These are phyloP conservation scores for Pseudonitzschia delicatissima DNA, from an alignment of 108 stramenopile genomes.

Conservation along the genomic window DNA sequence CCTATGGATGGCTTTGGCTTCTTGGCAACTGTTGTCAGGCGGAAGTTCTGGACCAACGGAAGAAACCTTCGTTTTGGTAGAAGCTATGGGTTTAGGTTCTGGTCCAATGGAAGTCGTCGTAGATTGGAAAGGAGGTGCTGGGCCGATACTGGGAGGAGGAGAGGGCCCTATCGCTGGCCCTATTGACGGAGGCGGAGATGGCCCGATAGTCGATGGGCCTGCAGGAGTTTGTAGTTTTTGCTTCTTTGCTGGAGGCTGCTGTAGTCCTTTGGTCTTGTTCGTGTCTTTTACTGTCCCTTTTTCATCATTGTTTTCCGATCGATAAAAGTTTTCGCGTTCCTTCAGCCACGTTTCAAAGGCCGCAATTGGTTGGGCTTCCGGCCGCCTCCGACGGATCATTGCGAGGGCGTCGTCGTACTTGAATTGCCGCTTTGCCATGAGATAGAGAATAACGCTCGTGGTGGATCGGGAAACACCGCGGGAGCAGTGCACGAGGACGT, in stretches of 20 bases:
- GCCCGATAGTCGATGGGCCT: not conserved
- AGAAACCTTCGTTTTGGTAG: not conserved
- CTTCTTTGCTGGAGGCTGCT: too few relatives aligned
- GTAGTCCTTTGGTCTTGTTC: not conserved
- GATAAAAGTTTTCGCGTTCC: slow-evolving; percentile 30
- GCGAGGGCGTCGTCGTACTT: slow-evolving; percentile 42
- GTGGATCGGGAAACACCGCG: slow-evolving; percentile 66
- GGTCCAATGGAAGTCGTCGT: not conserved
- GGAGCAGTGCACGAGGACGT: slow-evolving; percentile 76
- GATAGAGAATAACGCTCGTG: slow-evolving; percentile 59
- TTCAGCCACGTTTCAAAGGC: slow-evolving; percentile 56
- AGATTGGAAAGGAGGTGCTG: not conserved
- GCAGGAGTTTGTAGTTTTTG: not conserved
- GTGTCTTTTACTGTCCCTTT: not conserved
- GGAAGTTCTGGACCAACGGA: slow-evolving; percentile 2
- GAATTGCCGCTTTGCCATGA: slow-evolving; percentile 56
- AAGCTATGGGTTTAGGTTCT: not conserved
- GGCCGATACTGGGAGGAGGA: not conserved
- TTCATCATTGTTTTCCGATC: not conserved
- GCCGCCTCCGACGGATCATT: slow-evolving; percentile 50
- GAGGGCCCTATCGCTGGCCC: slow-evolving; percentile 10
- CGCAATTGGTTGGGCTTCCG: slow-evolving; percentile 61
- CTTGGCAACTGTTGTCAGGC: too few relatives aligned
- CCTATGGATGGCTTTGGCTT: too few relatives aligned
- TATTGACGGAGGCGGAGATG: not conserved